phyloP scores from a whole-genome alignment of 352 stramenopile genomes.

The Pythium graminicola region DNA sequence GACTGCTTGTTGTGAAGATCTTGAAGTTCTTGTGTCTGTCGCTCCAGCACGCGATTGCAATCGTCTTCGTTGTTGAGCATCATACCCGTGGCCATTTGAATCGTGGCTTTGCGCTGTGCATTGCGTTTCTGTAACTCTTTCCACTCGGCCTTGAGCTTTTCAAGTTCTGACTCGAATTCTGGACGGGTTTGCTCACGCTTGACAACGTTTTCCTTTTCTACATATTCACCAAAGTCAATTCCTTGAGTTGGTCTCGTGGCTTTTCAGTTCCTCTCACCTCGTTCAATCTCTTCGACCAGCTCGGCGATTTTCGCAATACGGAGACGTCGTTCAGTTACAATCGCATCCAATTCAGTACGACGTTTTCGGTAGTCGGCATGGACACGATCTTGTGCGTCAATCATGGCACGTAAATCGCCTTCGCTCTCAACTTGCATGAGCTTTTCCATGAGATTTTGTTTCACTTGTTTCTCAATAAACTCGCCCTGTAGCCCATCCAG shows the following conservation, averaged over 20 bases:
- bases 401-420: slow-evolving; percentile 34
- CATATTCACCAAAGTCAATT: not conserved
- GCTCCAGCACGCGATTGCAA: slow-evolving; percentile 58
- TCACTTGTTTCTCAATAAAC: slow-evolving; percentile 54
- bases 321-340: slow-evolving; percentile 35
- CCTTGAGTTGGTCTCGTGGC: no score
- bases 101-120: slow-evolving; percentile 56
- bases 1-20: slow-evolving; percentile 66
- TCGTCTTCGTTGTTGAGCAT: slow-evolving; percentile 82
- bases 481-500: slow-evolving; percentile 42
- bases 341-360: slow-evolving; percentile 35
- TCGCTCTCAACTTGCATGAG: slow-evolving; percentile 50
- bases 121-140: slow-evolving; percentile 71
- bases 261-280: slow-evolving; percentile 18
- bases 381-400: slow-evolving; percentile 17
- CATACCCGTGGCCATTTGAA: slow-evolving; percentile 60
- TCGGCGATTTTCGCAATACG: slow-evolving; percentile 36
- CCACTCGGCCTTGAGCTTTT: slow-evolving; percentile 46
- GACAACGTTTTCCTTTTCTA: slow-evolving; percentile 43
- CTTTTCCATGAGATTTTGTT: slow-evolving; percentile 70
- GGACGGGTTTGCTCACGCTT: slow-evolving; percentile 33
- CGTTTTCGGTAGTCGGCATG: slow-evolving; percentile 37
- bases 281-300: slow-evolving; percentile 37
- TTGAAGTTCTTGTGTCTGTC: slow-evolving; percentile 66
- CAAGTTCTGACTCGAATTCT: slow-evolving; percentile 43